phyloP scores from a whole-genome alignment of 768 basidiomycete genomes.

The Leucosporidium yakuticum region DNA sequence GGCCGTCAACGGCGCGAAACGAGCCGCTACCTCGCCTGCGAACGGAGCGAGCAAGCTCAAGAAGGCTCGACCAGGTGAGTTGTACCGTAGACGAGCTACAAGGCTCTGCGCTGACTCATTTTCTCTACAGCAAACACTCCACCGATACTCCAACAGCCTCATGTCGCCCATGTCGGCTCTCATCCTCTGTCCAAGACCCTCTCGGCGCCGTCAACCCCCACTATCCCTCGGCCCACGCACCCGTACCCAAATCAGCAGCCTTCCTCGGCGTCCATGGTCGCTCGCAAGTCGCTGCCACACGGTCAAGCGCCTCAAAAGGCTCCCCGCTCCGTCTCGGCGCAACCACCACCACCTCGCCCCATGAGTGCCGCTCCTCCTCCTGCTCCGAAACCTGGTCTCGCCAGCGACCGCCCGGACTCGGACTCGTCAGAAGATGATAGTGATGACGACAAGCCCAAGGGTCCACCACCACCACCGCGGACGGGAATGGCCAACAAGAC shows the following conservation, averaged over 20 bases:
- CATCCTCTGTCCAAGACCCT: slow-evolving; percentile 32
- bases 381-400: not conserved
- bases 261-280: not conserved
- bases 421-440: slow-evolving; percentile 13
- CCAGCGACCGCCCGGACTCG: slow-evolving; percentile 12
- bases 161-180: slow-evolving; percentile 16
- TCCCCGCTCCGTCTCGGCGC: no score
- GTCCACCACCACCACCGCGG: not conserved
- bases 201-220: slow-evolving; percentile 10
- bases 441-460: not conserved
- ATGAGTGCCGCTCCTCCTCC: not conserved
- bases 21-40: slow-evolving; percentile 1
- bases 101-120: not conserved
- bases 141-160: not conserved
- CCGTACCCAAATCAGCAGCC: not conserved
- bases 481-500: not conserved
- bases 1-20: slow-evolving; percentile 6
- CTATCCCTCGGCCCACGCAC: not conserved
- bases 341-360: no score
- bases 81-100: not conserved
- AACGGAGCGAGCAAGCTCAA: slow-evolving; percentile 15
- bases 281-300: not conserved
- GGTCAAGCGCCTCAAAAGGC: not conserved
- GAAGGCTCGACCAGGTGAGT: slow-evolving; percentile 11
- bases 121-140: not conserved